Evolutionary conservation across 1,284 basidiomycete species (phyloP).

Genomic region (Inonotus obliquus): DNA sequence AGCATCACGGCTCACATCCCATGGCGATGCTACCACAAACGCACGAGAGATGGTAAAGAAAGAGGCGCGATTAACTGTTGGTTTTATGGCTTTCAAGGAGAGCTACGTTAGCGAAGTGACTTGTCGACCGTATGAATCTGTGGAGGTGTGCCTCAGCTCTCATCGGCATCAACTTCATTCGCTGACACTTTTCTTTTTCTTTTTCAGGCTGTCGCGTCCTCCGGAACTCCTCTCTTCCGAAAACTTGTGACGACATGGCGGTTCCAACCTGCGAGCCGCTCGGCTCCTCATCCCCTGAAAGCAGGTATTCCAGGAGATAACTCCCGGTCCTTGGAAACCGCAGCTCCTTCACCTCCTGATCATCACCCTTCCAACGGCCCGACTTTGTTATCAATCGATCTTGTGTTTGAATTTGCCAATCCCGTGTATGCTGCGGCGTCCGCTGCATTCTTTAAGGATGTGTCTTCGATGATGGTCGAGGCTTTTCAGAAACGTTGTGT

Average conservation of each 20-base stretch:
- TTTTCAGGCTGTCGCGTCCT: constrained; percentile 67
- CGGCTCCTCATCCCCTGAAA: constrained; percentile 38
- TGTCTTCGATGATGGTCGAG: constrained; percentile 85
- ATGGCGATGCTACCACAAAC: background rate
- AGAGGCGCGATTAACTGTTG: constrained; percentile 85
- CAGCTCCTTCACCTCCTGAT: constrained; percentile 15
- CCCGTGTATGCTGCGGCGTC: constrained; percentile 83
- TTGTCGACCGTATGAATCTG: constrained; percentile 70
- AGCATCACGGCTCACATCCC: constrained; percentile 25
- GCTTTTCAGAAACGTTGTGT: constrained; percentile 86
- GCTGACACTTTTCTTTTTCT: constrained; percentile 6
- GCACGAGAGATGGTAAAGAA: constrained; percentile 40
- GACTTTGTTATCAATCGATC: constrained; percentile 75
- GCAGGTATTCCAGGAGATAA: constrained; percentile 9
- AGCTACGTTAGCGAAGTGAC: constrained; percentile 85
- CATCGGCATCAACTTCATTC: constrained; percentile 14
- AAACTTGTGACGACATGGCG: constrained; percentile 80
- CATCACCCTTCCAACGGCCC: constrained; percentile 32
- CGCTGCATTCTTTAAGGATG: constrained; percentile 79
- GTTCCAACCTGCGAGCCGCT: constrained; percentile 53
- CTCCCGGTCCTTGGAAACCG: background rate
- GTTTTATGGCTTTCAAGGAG: constrained; percentile 85
- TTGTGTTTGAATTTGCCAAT: constrained; percentile 84
- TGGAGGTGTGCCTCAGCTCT: constrained; percentile 54
- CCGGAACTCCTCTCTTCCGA: constrained; percentile 84